These are phyloP conservation scores for Orbilia ellipsospora DNA, from an alignment of 2,329 filamentous ascomycete genomes.

Conservation along the genomic window DNA sequence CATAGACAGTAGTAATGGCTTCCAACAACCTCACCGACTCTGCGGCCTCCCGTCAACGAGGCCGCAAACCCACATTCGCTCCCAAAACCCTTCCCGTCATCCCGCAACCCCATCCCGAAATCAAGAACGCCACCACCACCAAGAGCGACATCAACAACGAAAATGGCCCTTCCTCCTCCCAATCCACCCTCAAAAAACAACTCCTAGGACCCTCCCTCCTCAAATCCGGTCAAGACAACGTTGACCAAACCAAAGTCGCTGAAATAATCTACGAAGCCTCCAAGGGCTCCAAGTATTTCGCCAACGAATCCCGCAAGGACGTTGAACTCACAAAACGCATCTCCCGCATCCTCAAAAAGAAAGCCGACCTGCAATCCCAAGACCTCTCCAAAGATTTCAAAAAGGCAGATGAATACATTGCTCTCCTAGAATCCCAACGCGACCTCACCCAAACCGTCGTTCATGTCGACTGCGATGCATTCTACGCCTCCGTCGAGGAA, in stretches of 20 bases:
- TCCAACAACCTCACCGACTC: background rate
- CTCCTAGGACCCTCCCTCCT: constrained; percentile 89
- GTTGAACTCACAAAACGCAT: constrained; percentile 86
- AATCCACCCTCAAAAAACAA: constrained; percentile 51
- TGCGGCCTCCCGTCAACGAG: constrained; percentile 30
- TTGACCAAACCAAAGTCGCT: constrained; percentile 87
- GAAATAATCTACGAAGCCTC: constrained; percentile 97
- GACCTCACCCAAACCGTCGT: constrained; percentile 87
- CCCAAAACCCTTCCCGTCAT: constrained; percentile 3
- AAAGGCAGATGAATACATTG: constrained; percentile 75
- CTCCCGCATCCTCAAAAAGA: constrained; percentile 78
- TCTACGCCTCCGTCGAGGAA: constrained; percentile 90
- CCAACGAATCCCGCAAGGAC: constrained; percentile 85
- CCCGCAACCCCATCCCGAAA: constrained; percentile 11
- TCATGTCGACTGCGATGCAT: constrained; percentile 96
- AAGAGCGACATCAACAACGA: background rate
- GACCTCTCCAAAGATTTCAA: constrained; percentile 78
- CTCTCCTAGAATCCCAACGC: constrained; percentile 72
- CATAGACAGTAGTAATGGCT: background rate
- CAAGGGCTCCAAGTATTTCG: constrained; percentile 96
- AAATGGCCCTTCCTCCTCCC: constrained; percentile 27
- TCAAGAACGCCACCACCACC: background rate
- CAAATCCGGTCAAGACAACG: constrained; percentile 90
- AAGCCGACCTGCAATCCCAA: constrained; percentile 76
- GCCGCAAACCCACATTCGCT: constrained; percentile 39